phyloP scores from a whole-genome alignment of 352 stramenopile genomes.

The Plasmopara halstedii region DNA sequence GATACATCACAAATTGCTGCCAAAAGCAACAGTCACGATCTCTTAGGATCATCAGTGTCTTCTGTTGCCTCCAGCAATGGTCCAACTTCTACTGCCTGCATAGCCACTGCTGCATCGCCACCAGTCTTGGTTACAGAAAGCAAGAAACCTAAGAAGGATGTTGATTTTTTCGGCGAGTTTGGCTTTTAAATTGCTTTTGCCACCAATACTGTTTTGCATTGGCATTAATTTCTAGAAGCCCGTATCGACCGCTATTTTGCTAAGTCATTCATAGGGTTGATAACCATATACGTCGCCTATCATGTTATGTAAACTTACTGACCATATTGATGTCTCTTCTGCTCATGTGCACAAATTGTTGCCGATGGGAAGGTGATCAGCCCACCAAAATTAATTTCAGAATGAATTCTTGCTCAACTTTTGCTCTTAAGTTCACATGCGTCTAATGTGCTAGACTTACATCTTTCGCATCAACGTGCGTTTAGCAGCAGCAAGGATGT shows the following conservation, averaged over 20 bases:
- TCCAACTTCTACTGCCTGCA: constrained; percentile 1
- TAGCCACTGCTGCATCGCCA: constrained; percentile 15
- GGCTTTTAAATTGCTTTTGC: constrained; percentile 66
- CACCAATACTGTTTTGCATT: too few relatives aligned
- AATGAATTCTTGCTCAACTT: neutral
- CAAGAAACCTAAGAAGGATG: constrained; percentile 62
- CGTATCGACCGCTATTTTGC: too few relatives aligned
- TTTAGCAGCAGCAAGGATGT: constrained; percentile 92
- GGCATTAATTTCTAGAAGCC: too few relatives aligned
- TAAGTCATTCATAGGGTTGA: too few relatives aligned
- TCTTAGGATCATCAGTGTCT: constrained; percentile 15
- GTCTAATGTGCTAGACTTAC: constrained; percentile 31
- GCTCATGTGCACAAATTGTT: too few relatives aligned
- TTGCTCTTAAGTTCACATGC: neutral
- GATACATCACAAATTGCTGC: constrained; percentile 36
- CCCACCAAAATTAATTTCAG: neutral
- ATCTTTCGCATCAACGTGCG: constrained; percentile 70
- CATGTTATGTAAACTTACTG: too few relatives aligned
- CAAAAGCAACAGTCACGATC: constrained; percentile 21
- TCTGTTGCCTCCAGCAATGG: constrained; percentile 14
- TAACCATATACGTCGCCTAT: too few relatives aligned
- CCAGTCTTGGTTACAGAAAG: constrained; percentile 24
- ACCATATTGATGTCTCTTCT: too few relatives aligned
- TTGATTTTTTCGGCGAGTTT: constrained; percentile 82
- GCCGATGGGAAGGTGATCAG: too few relatives aligned